These are phyloP conservation scores for Skeletonema costatum DNA, from an alignment of 108 stramenopile genomes.

Conservation along the genomic window DNA sequence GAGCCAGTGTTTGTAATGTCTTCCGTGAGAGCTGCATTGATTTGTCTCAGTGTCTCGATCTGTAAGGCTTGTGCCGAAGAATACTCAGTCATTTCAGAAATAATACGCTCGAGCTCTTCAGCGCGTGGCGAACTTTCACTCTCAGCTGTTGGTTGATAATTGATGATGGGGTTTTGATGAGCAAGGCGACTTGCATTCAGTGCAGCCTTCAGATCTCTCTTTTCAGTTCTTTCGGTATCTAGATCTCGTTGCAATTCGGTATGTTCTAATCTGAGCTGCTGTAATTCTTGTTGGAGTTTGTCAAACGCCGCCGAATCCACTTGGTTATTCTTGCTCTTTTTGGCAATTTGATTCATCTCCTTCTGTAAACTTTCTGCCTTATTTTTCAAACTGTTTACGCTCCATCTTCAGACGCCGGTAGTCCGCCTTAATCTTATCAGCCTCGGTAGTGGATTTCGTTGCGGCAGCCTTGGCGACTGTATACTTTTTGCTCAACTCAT, in stretches of 20 bases:
- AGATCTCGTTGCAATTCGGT: constrained; percentile 16
- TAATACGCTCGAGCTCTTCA: constrained; percentile 74
- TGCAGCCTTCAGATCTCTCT: constrained; percentile 57
- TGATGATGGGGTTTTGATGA: constrained; percentile 47
- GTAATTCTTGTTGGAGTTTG: constrained; percentile 51
- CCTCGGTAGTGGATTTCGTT: constrained; percentile 20
- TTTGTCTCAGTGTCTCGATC: constrained; percentile 73
- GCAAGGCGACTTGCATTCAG: constrained; percentile 55
- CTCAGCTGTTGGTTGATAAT: constrained; percentile 20
- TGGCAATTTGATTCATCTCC: constrained; percentile 63
- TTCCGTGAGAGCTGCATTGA: constrained; percentile 65
- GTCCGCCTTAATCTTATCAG: constrained; percentile 47
- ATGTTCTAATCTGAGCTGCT: constrained; percentile 50
- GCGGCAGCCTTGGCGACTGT: constrained; percentile 27
- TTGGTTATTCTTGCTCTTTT: constrained; percentile 53
- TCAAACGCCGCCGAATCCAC: constrained; percentile 50
- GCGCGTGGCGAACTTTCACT: constrained; percentile 39
- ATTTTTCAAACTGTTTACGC: constrained; percentile 70
- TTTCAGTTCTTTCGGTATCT: constrained; percentile 31
- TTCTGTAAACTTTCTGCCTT: constrained; percentile 76
- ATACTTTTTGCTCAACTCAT: constrained; percentile 39
- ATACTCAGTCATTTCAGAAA: constrained; percentile 77
- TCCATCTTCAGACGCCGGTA: constrained; percentile 73
- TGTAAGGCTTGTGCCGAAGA: constrained; percentile 84
- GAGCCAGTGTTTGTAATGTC: constrained; percentile 36